phyloP scores from a whole-genome alignment of 2,329 filamentous ascomycete genomes.

The Myriosclerotinia curreyana region DNA sequence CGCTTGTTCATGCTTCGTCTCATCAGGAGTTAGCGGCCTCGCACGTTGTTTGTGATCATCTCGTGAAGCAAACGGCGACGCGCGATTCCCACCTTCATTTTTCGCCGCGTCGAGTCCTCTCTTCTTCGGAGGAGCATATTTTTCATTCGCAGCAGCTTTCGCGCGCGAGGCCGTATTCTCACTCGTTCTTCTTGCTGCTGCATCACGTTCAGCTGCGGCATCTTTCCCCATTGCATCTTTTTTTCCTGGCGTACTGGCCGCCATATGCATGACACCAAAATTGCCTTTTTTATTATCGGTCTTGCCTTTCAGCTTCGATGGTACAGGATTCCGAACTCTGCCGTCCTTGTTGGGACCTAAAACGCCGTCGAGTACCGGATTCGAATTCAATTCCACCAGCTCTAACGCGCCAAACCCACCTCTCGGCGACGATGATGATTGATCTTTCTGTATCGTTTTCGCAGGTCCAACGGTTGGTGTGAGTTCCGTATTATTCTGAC shows the following conservation, averaged over 20 bases:
- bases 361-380: conserved; percentile 33
- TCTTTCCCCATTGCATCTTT: conserved; percentile 37
- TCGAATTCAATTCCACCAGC: conserved; percentile 49
- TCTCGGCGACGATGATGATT: conserved; percentile 28
- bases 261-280: conserved; percentile 62
- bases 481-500: conserved; percentile 29
- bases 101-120: conserved; percentile 33
- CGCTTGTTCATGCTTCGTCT: conserved; percentile 58
- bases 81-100: conserved; percentile 29
- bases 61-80: conserved; percentile 33
- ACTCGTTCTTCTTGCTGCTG: conserved; percentile 58
- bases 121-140: conserved; percentile 49
- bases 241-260: conserved; percentile 42
- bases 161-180: conserved; percentile 59
- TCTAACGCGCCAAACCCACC: conserved; percentile 51
- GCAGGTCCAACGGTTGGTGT: conserved; percentile 27
- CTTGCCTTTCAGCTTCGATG: conserved; percentile 60
- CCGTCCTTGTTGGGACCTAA: conserved; percentile 46
- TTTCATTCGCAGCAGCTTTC: conserved; percentile 52
- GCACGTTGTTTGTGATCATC: conserved; percentile 35
- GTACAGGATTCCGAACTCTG: conserved; percentile 55
- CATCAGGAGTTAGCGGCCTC: conserved; percentile 44
- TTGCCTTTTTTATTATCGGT: conserved; percentile 56
- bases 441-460: conserved; percentile 27
- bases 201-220: conserved; percentile 54